Base-by-base conservation (phyloP, 2,329 filamentous ascomycete genomes). In the Ilyonectria robusta region DNA sequence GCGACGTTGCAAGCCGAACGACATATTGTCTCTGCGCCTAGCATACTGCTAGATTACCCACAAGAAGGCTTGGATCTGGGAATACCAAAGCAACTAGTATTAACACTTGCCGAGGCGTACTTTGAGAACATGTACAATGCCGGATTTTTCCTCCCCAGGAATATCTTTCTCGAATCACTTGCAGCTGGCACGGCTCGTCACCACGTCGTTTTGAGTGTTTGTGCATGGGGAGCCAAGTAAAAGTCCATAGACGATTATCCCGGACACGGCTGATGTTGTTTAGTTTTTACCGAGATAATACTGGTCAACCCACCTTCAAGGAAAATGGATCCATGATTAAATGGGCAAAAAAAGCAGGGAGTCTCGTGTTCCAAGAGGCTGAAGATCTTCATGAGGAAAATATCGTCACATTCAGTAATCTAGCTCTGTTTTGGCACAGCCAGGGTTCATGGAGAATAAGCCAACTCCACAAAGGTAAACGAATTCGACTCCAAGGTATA, bases 171-270 rank as follows among this genome's bases (percentile, higher is more conserved):
- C 0, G 44, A 61, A 0, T 67, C 65, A 0, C 21, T 72, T 2
- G 6, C 44, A 1, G 21, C n/a, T 0, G 51, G 29, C 0, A 56
- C 51, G 0, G 7, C 59, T 1, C 46, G 23, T 0, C 11, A 50
- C 10, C 71, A 74, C 6, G 8, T 74, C 0, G 40, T 74, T 4
- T 46, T 74, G 0, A 70, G 71, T 2, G 47, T 74, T 0, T 74
- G 64, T 3, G 71, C 70, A 0, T 74, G 70, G 70, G 71, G 71
- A 11, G 72, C 71, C 4, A 74, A 70, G 72, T 74, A 51, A 35
- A 67, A 4, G 3, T 2, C 11, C 8, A 3, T 13, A 15, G n/a
- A 15, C 17, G 2, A 3, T 29, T 11, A 5, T 10, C n/a, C 0
- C 5, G 26, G 4, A 19, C 10, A 29, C 19, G 9, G 44, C 44